Percentiles rank a stretch among this genome's conserved stretches.
Conservation (phyloP, 495 filamentous ascomycete species). For the Pyronema omphalodes region DNA sequence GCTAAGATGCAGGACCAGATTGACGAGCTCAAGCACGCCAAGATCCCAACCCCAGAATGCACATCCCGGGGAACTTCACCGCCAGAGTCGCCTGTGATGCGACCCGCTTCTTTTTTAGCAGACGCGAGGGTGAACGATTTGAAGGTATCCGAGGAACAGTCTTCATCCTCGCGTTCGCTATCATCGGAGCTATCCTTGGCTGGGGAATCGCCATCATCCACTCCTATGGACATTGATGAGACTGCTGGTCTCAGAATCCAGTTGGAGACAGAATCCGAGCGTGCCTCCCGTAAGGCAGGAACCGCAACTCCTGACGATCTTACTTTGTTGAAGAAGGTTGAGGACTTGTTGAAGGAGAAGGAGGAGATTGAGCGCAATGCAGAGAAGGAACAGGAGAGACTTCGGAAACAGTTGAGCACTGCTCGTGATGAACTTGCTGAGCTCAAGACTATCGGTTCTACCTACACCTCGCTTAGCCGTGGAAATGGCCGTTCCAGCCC, state of each 20-base stretch:
- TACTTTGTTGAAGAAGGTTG: conserved; percentile 41
- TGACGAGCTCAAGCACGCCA: conserved; percentile 59
- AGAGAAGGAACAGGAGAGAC: conserved; percentile 54
- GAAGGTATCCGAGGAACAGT: conserved; percentile 52
- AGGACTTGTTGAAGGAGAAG: conserved; percentile 52
- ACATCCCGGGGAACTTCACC: conserved; percentile 29
- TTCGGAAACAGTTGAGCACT: conserved; percentile 65
- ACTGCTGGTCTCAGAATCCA: conserved; percentile 23
- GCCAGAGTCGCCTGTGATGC: conserved; percentile 38
- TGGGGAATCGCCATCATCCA: conserved; percentile 59
- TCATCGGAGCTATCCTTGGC: conserved; percentile 90
- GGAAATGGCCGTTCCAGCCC: conserved; percentile 46
- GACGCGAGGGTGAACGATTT: conserved; percentile 55
- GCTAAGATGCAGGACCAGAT: conserved; percentile 68
- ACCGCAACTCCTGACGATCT: conserved; percentile 17
- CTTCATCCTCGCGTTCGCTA: conserved; percentile 81
- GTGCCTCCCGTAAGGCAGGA: neutral
- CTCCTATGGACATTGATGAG: conserved; percentile 37
- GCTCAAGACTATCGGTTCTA: conserved; percentile 54
- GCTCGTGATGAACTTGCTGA: conserved; percentile 73
- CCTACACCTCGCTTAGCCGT: conserved; percentile 41
- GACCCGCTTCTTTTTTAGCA: conserved; percentile 86
- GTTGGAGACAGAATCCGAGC: conserved; percentile 3
- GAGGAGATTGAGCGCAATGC: conserved; percentile 53
- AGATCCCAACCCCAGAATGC: conserved; percentile 28